phyloP scores from a whole-genome alignment of 495 filamentous ascomycete genomes.

The Aspergillus leporis region DNA sequence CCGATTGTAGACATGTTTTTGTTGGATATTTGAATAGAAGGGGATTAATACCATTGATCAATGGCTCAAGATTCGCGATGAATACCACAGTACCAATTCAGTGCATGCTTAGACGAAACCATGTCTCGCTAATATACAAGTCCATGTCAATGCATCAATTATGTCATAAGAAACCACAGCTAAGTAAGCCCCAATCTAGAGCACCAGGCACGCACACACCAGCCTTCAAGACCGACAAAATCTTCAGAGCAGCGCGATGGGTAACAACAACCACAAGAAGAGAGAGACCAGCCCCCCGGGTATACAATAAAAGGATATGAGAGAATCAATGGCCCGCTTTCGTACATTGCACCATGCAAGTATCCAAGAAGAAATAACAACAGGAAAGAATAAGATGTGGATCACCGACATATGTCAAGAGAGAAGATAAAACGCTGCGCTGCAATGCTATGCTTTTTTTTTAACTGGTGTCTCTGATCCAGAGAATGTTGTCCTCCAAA shows the following conservation, averaged over 20 bases:
- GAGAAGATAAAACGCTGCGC: conserved; percentile 1
- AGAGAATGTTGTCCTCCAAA: conserved; percentile 27
- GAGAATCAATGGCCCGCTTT: conserved; percentile 2
- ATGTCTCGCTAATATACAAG: conserved; percentile 5
- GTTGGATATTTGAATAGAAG: no score
- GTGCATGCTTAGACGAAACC: neutral
- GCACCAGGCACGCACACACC: neutral
- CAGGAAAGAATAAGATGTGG: neutral
- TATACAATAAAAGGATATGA: neutral
- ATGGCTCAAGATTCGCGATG: neutral
- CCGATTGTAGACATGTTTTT: no score
- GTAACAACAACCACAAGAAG: neutral
- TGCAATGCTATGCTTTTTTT: neutral
- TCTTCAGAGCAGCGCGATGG: neutral
- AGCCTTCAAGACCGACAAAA: neutral
- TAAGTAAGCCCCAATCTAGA: neutral
- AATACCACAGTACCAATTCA: neutral
- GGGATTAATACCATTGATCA: neutral
- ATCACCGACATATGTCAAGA: neutral
- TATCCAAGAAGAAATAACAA: neutral
- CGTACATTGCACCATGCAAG: conserved; percentile 7
- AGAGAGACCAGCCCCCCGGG: conserved; percentile 4
- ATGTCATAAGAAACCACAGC: conserved; percentile 7
- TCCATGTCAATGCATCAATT: conserved; percentile 6
- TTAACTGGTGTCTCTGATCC: conserved; percentile 26